A percentile compares a stretch with the other conserved stretches of the same genome.
These are phyloP conservation scores for Phytopythium cucurbitacearum DNA, from an alignment of 352 stramenopile species.

Conservation along the genomic window DNA sequence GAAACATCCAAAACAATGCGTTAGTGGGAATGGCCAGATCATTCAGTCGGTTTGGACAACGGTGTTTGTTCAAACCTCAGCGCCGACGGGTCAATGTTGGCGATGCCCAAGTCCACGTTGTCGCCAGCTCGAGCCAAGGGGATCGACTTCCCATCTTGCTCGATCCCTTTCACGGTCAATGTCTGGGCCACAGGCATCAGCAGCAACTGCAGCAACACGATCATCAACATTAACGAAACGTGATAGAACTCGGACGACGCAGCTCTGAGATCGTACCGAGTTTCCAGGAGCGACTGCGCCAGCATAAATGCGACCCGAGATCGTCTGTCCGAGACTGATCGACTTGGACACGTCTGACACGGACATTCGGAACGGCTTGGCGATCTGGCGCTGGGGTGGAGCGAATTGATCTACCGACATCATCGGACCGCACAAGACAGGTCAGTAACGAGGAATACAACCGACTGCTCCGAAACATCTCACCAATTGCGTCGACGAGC, in stretches of 20 bases:
- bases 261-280: constrained; percentile 34
- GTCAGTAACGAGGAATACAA: not conserved
- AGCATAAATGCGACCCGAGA: constrained; percentile 85
- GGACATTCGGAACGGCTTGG: constrained; percentile 83
- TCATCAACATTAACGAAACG: constrained; percentile 1
- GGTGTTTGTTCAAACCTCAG: constrained; percentile 32
- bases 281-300: constrained; percentile 61
- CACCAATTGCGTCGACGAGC: constrained; percentile 78
- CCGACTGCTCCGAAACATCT: not conserved
- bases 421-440: not conserved
- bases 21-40: too few species aligned
- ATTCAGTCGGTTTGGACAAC: too few species aligned
- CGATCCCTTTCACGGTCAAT: constrained; percentile 63
- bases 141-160: constrained; percentile 67
- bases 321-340: constrained; percentile 72
- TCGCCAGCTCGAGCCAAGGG: constrained; percentile 65
- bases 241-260: not conserved
- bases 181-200: constrained; percentile 56
- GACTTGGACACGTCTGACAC: constrained; percentile 86
- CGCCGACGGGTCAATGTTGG: constrained; percentile 62
- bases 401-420: constrained; percentile 56
- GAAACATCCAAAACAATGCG: not conserved
- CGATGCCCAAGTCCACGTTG: constrained; percentile 76
- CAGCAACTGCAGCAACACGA: constrained; percentile 29
- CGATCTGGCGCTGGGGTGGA: constrained; percentile 69